These are phyloP conservation scores for Bipolaris oryzae DNA, from an alignment of 2,329 filamentous ascomycete genomes.

Conservation along the genomic window DNA sequence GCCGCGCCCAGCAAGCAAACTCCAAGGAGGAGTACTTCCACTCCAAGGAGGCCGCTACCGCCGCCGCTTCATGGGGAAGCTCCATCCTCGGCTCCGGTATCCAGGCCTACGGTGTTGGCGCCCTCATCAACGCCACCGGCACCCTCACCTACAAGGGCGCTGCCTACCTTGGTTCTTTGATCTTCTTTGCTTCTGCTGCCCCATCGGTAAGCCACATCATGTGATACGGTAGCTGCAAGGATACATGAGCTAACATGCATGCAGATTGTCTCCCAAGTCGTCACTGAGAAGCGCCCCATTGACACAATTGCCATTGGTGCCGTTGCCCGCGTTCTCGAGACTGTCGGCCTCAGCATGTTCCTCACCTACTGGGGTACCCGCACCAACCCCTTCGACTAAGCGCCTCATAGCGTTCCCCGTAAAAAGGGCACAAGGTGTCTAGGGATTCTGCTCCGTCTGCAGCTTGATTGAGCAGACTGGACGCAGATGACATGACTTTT, in stretches of 20 bases:
- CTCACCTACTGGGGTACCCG: conserved; percentile 97
- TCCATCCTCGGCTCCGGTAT: conserved; percentile 87
- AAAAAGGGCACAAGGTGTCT: conserved; percentile 22
- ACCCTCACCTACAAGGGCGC: conserved; percentile 97
- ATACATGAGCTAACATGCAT: conserved; percentile 25
- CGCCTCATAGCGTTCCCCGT: conserved; percentile 14
- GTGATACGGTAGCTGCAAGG: not conserved
- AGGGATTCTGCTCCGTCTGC: conserved; percentile 28
- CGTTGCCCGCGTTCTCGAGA: conserved; percentile 87
- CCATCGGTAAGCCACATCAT: conserved; percentile 70
- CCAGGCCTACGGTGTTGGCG: conserved; percentile 87
- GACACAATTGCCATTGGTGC: conserved; percentile 88
- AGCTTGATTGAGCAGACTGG: conserved; percentile 34
- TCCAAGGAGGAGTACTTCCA: conserved; percentile 95
- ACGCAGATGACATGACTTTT: conserved; percentile 31
- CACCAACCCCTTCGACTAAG: conserved; percentile 87
- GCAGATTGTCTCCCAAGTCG: conserved; percentile 83
- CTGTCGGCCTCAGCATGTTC: conserved; percentile 87
- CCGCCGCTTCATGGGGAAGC: conserved; percentile 87
- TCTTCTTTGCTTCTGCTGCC: conserved; percentile 90
- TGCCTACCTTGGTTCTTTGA: conserved; percentile 85
- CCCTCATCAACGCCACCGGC: conserved; percentile 86
- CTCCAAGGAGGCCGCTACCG: conserved; percentile 88
- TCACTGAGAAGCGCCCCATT: conserved; percentile 88
- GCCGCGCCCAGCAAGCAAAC: conserved; percentile 88